phyloP scores from a whole-genome alignment of 1,139 yeast genomes.

The Saccharomyces pastorianus region DNA sequence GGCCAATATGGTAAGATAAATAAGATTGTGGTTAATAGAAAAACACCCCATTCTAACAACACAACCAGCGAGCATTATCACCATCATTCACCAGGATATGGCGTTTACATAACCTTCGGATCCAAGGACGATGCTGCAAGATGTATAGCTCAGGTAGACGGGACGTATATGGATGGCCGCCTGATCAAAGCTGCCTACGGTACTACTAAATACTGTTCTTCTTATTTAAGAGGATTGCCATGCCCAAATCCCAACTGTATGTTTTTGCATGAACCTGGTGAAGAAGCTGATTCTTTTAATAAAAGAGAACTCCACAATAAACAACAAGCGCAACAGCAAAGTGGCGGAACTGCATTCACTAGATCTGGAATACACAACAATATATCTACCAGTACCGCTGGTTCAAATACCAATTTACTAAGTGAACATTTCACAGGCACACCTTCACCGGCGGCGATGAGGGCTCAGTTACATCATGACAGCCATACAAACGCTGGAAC shows the following conservation, averaged over 20 bases:
- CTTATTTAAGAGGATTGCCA: slow-evolving; percentile 87
- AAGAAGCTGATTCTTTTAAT: slow-evolving; percentile 94
- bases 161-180: slow-evolving; percentile 87
- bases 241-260: slow-evolving; percentile 98
- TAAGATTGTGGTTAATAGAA: slow-evolving; percentile 86
- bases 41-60: slow-evolving; percentile 41
- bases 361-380: slow-evolving; percentile 6
- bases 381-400: slow-evolving; percentile 6
- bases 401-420: slow-evolving; percentile 6
- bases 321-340: slow-evolving; percentile 18
- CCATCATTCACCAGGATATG: slow-evolving; percentile 65
- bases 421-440: slow-evolving; percentile 10
- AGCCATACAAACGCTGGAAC: slow-evolving; percentile 20
- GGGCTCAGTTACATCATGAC: slow-evolving; percentile 22
- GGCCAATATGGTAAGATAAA: slow-evolving; percentile 96
- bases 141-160: slow-evolving; percentile 91
- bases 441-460: slow-evolving; percentile 26
- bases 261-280: slow-evolving; percentile 99
- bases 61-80: slow-evolving; percentile 29
- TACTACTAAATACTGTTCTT: slow-evolving; percentile 94
- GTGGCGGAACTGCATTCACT: slow-evolving; percentile 2
- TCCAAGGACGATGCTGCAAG: slow-evolving; percentile 89
- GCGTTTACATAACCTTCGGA: slow-evolving; percentile 91
- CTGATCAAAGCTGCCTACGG: slow-evolving; percentile 91
- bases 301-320: slow-evolving; percentile 73